A percentile compares a stretch with the other conserved stretches of the same genome.
These are phyloP conservation scores for Cocos nucifera DNA, from an alignment of 176 grass and related monocot genomes.

Conservation along the genomic window DNA sequence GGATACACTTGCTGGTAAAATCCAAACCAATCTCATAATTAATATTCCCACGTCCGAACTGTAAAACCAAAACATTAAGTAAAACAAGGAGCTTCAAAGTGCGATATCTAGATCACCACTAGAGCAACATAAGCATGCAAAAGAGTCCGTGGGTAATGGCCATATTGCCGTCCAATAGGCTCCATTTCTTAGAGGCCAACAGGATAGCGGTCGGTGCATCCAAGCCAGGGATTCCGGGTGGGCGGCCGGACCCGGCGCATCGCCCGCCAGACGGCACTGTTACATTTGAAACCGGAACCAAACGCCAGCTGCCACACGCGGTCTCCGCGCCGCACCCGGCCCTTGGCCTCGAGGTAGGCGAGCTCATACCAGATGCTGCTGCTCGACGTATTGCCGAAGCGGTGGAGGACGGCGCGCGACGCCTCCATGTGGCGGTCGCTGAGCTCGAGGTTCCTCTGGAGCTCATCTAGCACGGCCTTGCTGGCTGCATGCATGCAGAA, in stretches of 20 bases:
- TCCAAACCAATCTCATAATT: too few species aligned
- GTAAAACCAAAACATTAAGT: too few species aligned
- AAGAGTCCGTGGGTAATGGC: too few species aligned
- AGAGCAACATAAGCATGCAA: too few species aligned
- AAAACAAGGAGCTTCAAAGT: too few species aligned
- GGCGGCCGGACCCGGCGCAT: constrained; percentile 65
- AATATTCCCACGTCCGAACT: too few species aligned
- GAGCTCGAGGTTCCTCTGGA: constrained; percentile 80
- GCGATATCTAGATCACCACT: too few species aligned
- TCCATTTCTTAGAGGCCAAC: not conserved
- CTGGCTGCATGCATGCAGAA: constrained; percentile 96
- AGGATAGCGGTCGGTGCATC: constrained; percentile 63
- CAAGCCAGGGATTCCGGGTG: constrained; percentile 62
- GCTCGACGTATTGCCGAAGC: constrained; percentile 93
- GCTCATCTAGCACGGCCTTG: constrained; percentile 87
- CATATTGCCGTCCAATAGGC: not conserved
- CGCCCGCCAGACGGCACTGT: constrained; percentile 94
- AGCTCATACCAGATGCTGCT: constrained; percentile 99
- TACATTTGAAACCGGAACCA: constrained; percentile 98
- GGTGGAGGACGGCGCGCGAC: constrained; percentile 78
- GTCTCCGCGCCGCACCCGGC: constrained; percentile 73
- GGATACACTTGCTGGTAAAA: too few species aligned
- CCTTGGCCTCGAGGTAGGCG: constrained; percentile 87
- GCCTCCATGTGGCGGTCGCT: constrained; percentile 65
- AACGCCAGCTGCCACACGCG: constrained; percentile 98